Base-by-base conservation (phyloP, 371 early-diverging fungal species). In the Syncephalastrum racemosum region DNA sequence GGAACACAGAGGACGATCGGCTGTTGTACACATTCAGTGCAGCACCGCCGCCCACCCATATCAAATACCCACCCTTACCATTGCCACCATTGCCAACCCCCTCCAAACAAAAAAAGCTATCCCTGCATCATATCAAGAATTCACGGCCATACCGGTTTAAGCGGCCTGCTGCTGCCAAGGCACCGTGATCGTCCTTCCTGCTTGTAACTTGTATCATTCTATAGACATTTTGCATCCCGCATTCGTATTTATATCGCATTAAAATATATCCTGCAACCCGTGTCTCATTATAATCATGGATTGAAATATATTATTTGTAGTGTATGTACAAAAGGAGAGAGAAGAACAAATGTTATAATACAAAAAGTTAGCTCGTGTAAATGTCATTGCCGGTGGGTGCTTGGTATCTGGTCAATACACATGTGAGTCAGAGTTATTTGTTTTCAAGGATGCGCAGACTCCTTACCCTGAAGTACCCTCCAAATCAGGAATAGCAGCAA, bases 1-100 rank as follows among this genome's bases (percentile, higher is more conserved):
- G 91, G 90, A 81, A 79, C 7, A 56, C 49, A 15, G 90, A 91
- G 49, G 55, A 73, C 24, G 89, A 91, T 53, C 75, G 93, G 2
- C 27, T 71, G 4, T 31, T 65, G 22, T 46, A 60, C 10, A 58
- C 71, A 40, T 77, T 77, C 54, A 52, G 46, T 19, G 46, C 46
- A n/a, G 27, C 56, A 24, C 40, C 22, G 5, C 36, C 39, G 19
- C 36, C 23, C 18, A 16, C 13, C 16, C 56, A 56, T 8, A 14
- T 40, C 23, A 49, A 40, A 15, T 31, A 31, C 36, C 36, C 36
- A 5, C 10, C 10, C 10, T 31, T 31, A 31, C 36, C 36, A 31
- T 31, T 31, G 10, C 36, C 49, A 48, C 22, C 16, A n/a, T 8
- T 56, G 39, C 42, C 24, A 47, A 25, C 56, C 46, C 5, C 50